Percentiles rank a stretch among this genome's conserved stretches.
Evolutionary conservation across 2,329 filamentous ascomycete genomes (phyloP).

Genomic region (Nannizziopsis arthrosporioides): DNA sequence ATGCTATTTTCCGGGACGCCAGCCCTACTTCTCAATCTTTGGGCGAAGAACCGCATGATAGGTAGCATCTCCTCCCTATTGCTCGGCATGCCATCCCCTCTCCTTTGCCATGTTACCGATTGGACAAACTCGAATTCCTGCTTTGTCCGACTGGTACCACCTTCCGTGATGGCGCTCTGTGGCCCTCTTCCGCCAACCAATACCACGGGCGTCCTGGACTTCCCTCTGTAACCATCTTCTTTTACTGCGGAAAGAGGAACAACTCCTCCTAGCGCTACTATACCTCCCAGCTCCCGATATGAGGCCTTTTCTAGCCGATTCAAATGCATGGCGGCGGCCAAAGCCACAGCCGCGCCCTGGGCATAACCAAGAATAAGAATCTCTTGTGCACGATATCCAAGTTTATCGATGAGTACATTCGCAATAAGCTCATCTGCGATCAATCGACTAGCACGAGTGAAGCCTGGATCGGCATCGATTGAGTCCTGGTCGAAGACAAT

Average conservation of each 20-base stretch:
- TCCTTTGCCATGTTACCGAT: conserved; percentile 56
- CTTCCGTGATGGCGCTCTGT: conserved; percentile 45
- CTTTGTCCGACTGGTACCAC: conserved; percentile 53
- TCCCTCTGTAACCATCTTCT: conserved; percentile 18
- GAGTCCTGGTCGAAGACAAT: conserved; percentile 45
- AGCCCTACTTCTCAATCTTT: conserved; percentile 32
- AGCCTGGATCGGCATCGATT: conserved; percentile 52
- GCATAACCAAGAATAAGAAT: conserved; percentile 56
- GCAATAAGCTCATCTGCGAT: conserved; percentile 44
- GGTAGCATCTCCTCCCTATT: conserved; percentile 77
- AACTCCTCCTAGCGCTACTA: conserved; percentile 35
- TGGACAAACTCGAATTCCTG: conserved; percentile 55
- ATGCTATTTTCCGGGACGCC: conserved; percentile 38
- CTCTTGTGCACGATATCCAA: conserved; percentile 49
- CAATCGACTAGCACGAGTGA: conserved; percentile 38
- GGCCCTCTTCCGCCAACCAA: conserved; percentile 32
- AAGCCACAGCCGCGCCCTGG: conserved; percentile 53
- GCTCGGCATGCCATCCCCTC: conserved; percentile 72
- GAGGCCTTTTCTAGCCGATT: conserved; percentile 15
- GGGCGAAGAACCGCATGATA: conserved; percentile 64
- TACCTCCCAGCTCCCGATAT: conserved; percentile 24
- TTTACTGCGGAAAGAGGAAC: conserved; percentile 27
- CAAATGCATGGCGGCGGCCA: conserved; percentile 44
- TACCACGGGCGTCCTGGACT: conserved; percentile 33
- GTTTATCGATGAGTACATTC: conserved; percentile 42